Conservation (phyloP, 306 rosid species). For the Quillaja saponaria region DNA sequence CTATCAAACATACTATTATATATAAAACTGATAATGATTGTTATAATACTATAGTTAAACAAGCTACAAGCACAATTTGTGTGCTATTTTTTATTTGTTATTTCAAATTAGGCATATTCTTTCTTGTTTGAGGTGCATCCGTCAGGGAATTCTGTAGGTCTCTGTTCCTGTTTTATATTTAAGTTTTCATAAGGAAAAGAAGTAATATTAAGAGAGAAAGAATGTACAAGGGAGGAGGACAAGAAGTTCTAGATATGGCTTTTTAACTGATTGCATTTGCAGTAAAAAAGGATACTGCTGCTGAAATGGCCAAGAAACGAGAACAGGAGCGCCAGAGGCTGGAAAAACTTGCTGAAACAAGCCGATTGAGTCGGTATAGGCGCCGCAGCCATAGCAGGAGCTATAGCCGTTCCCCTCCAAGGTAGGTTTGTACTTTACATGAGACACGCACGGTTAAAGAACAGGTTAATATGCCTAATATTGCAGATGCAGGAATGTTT, state of each 20-base stretch:
- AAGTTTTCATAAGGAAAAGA: too few relatives aligned
- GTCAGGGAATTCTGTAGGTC: too few relatives aligned
- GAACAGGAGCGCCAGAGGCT: slow-evolving; percentile 92
- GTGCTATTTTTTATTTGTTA: slow-evolving; percentile 1
- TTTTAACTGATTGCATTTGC: slow-evolving; percentile 32
- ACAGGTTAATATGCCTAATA: not conserved
- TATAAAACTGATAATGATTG: too few relatives aligned
- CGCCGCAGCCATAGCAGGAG: slow-evolving; percentile 75
- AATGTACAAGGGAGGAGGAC: too few relatives aligned
- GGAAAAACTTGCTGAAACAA: slow-evolving; percentile 95
- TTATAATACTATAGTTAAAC: too few relatives aligned
- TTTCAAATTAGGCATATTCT: too few relatives aligned
- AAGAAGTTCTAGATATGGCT: not conserved
- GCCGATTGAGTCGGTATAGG: slow-evolving; percentile 73
- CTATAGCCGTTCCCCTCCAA: slow-evolving; percentile 81
- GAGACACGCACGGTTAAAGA: slow-evolving; percentile 5
- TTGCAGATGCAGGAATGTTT: not conserved
- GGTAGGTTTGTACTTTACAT: slow-evolving; percentile 38
- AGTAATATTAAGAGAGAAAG: too few relatives aligned
- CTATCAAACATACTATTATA: too few relatives aligned
- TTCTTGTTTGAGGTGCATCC: too few relatives aligned
- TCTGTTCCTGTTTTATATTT: too few relatives aligned
- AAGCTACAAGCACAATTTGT: too few relatives aligned
- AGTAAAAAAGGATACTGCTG: slow-evolving; percentile 96
- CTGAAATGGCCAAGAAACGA: slow-evolving; percentile 83